phyloP scores from a whole-genome alignment of 805 yeast species.

The Candida nanaspora region DNA sequence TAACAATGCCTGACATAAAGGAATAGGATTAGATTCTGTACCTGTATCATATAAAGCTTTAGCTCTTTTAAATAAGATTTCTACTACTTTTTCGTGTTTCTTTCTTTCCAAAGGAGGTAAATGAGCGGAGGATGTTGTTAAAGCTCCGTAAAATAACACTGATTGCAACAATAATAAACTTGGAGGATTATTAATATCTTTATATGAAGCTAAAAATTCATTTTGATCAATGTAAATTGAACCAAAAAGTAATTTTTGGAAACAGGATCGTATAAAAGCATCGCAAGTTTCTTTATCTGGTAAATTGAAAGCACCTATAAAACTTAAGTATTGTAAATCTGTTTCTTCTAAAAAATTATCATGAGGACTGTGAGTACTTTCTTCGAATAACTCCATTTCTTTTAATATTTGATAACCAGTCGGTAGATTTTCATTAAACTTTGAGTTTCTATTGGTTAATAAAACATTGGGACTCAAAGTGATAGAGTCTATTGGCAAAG shows the following conservation, averaged over 20 bases:
- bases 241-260: neutral
- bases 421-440: neutral
- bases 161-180: constrained; percentile 56
- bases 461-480: constrained; percentile 12
- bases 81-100: constrained; percentile 33
- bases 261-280: constrained; percentile 39
- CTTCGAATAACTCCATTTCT: neutral
- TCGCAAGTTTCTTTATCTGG: constrained; percentile 44
- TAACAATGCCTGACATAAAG: constrained; percentile 53
- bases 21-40: constrained; percentile 59
- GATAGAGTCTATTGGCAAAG: constrained; percentile 1
- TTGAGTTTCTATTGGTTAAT: neutral
- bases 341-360: neutral
- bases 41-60: constrained; percentile 65
- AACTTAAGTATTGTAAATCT: constrained; percentile 59
- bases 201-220: constrained; percentile 17
- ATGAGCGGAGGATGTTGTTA: constrained; percentile 33
- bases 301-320: constrained; percentile 63
- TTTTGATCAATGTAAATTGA: neutral
- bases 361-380: neutral
- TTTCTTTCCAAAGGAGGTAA: constrained; percentile 37
- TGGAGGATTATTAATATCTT: constrained; percentile 52
- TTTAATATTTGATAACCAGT: neutral
- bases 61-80: constrained; percentile 32
- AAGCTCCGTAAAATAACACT: constrained; percentile 53